Conservation (phyloP, 495 filamentous ascomycete species). For the Ramalina intermedia region DNA sequence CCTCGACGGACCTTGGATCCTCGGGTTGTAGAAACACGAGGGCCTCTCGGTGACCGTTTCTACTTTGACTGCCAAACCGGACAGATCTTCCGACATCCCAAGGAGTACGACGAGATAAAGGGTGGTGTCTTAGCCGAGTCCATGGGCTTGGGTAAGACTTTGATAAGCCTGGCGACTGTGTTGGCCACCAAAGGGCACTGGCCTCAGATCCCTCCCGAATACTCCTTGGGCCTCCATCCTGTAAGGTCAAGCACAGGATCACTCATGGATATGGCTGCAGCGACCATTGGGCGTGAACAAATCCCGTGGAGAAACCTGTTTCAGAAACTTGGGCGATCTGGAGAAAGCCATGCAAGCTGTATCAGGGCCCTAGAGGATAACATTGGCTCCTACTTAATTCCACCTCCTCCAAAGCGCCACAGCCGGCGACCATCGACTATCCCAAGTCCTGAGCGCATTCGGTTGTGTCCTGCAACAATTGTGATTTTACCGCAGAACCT, state of each 20-base stretch:
- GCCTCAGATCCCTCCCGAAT: constrained; percentile 48
- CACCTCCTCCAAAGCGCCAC: constrained; percentile 30
- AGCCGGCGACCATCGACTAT: constrained; percentile 28
- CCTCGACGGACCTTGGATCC: constrained; percentile 57
- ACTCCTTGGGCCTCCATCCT: constrained; percentile 30
- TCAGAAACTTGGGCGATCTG: constrained; percentile 20
- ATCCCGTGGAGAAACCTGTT: constrained; percentile 57
- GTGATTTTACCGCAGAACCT: constrained; percentile 40
- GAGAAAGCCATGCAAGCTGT: constrained; percentile 32
- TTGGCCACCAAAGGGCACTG: constrained; percentile 63
- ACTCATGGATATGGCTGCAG: constrained; percentile 58
- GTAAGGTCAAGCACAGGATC: constrained; percentile 33
- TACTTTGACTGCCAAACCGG: constrained; percentile 60
- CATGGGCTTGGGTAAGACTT: constrained; percentile 71
- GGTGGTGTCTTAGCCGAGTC: constrained; percentile 63
- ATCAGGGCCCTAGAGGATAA: constrained; percentile 39
- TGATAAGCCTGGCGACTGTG: constrained; percentile 73
- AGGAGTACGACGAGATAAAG: constrained; percentile 55
- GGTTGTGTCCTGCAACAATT: constrained; percentile 49
- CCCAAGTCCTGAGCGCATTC: constrained; percentile 35
- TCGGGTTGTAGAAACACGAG: constrained; percentile 39
- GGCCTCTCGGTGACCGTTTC: constrained; percentile 48
- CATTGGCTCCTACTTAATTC: constrained; percentile 39
- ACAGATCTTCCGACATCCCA: constrained; percentile 43
- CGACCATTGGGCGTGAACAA: constrained; percentile 45